Base-by-base conservation (phyloP, 176 grass and related monocot species). In the Oryza longistaminata region DNA sequence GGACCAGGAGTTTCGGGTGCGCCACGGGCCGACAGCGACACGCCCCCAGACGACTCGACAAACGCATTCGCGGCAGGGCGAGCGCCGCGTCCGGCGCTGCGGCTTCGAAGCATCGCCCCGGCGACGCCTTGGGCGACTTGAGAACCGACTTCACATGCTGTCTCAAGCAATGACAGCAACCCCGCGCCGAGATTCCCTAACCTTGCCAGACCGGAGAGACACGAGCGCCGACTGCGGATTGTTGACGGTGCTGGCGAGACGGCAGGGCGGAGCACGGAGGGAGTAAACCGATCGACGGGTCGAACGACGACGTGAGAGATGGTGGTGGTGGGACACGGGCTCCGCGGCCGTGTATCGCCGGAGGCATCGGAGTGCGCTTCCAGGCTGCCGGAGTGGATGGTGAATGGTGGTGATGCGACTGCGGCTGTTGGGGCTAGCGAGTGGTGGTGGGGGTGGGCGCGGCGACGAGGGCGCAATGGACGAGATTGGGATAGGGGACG, bases 71-170 rank as follows among this genome's bases (percentile, higher is more conserved):
- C 65, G 68, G 89, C 31, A 97, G 64, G 45, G 82, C 64, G 33
- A 97, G 75, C 64, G 94, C 94, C 4, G 85, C 88, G 19, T 93
- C n/a, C 94, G n/a, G 86, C 91, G n/a, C 87, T 93, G 94, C 26
- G 75, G 75, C 66, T 85, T 93, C 16, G 89, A 77, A 97, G 80
- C 77, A 90, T 88, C 3, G 87, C 5, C 79, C 91, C 3, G 94
- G 87, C 68, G 85, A 86, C 15, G 91, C 50, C 68, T 88, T 94
- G 21, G 91, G 94, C 16, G 90, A 91, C 78, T 92, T 93, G 31
- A 97, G 94, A n/a, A n/a, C 66, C 88, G 88, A n/a, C 81, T 94
- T 94, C 42, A 94, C 92, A n/a, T n/a, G 80, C 92, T 94, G 77
- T 90, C 80, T 94, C 89, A 68, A 94, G 83, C 90, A n/a, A 90